Evolutionary conservation across 306 rosid genomes (phyloP), one percentile per base, ranked within the genome.

Genomic region (Malus domestica): DNA sequence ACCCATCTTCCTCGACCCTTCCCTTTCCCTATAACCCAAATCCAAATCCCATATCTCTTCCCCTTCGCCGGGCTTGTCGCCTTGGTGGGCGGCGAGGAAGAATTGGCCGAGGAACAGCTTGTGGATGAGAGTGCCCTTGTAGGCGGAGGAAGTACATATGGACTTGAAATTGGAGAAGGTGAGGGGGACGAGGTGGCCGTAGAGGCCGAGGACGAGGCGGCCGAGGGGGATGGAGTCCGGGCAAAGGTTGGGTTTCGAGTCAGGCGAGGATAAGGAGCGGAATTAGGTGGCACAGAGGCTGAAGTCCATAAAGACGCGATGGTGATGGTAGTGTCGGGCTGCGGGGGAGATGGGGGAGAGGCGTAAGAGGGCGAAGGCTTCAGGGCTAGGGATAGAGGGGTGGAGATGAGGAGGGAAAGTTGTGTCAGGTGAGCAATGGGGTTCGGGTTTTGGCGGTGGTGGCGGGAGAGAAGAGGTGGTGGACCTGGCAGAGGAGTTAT

Each of bases 221-320:
- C 97, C 98, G 5, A 94, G 75, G 1, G 76, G 87, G 49, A 82
- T n/a, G 82, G 95, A 84, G 25, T 90, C 93, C 72, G 94, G 80
- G 88, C 98, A 94, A 80, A 90, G 89, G n/a, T 84, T 44, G 75
- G 76, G 66, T 32, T 64, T 64, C 20, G 81, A 10, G 69, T 62
- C 65, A 82, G 68, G 25, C 3, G 85, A 88, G 29, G 90, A 79
- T 66, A 76, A 46, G 79, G 93, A 87, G 72, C 87, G 92, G 90
- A 81, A 89, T 81, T 75, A 79, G 72, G 89, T 87, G 64, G 97
- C 90, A 85, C 96, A 94, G 86, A 94, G 89, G 81, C 87, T 85
- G 90, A 94, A 91, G 78, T 94, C 98, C 81, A 94, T 81, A 89
- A 90, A 94, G 73, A 92, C 68, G 35, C 98, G 96, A 85, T 94